These are phyloP conservation scores for Saccharomycopsis lassenensis DNA, from an alignment of 805 yeast species.

Conservation along the genomic window DNA sequence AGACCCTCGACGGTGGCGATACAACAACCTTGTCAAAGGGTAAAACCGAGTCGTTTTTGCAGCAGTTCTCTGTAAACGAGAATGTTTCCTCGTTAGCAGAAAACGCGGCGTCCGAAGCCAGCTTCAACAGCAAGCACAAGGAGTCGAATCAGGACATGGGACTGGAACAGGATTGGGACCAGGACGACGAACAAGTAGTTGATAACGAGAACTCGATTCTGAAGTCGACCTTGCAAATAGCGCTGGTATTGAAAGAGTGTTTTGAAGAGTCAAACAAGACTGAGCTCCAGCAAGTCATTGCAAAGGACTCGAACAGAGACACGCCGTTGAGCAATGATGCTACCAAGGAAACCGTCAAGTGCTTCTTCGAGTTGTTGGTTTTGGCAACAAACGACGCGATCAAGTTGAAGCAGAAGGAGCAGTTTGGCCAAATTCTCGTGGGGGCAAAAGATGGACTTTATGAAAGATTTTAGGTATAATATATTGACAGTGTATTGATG, in stretches of 20 bases:
- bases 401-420: constrained; percentile 42
- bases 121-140: too few species aligned
- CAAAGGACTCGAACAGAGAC: constrained; percentile 25
- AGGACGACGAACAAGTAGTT: constrained; percentile 14
- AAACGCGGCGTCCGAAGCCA: too few species aligned
- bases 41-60: constrained; percentile 12
- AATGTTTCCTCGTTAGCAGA: constrained; percentile 12
- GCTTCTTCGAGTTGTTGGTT: constrained; percentile 76
- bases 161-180: too few species aligned
- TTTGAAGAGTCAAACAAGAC: constrained; percentile 20
- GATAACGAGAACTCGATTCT: constrained; percentile 24
- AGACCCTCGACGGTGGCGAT: constrained; percentile 5
- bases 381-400: constrained; percentile 71
- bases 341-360: constrained; percentile 52
- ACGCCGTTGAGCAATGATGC: constrained; percentile 28
- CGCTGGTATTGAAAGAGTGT: constrained; percentile 31
- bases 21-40: not conserved
- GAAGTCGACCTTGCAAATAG: constrained; percentile 44
- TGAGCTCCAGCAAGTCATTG: constrained; percentile 31
- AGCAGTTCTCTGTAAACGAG: constrained; percentile 12
- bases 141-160: too few species aligned
- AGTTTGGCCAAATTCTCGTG: constrained; percentile 50
- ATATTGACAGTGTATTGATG: not conserved
- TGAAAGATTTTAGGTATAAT: too few species aligned
- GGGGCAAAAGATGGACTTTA: constrained; percentile 34